Conservation (phyloP, 2,329 filamentous ascomycete species). For the Orbilia brochopaga region DNA sequence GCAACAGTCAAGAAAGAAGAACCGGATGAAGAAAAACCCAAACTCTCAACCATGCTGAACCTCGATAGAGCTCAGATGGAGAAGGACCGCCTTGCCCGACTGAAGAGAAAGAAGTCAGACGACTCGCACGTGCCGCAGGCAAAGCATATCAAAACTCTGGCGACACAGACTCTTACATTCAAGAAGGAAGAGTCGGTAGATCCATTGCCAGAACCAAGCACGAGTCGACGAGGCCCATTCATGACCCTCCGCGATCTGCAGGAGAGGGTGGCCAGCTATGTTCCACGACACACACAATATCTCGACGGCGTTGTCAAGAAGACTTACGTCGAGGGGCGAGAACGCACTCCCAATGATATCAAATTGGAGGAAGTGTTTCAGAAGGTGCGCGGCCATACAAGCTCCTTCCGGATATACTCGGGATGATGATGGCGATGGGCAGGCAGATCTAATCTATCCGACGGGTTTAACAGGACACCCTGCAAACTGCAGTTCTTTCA, state of each 20-base stretch:
- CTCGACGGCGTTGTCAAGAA: constrained; percentile 74
- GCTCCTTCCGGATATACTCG: constrained; percentile 13
- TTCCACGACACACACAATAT: constrained; percentile 58
- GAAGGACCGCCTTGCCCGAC: constrained; percentile 75
- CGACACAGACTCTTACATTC: constrained; percentile 13
- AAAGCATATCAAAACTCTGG: constrained; percentile 38
- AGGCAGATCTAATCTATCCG: constrained; percentile 9
- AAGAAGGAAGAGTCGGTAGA: constrained; percentile 35
- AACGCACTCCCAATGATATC: constrained; percentile 72
- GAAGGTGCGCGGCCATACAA: constrained; percentile 57
- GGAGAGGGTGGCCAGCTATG: constrained; percentile 39
- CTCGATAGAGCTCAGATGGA: constrained; percentile 86
- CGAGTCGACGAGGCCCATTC: constrained; percentile 38
- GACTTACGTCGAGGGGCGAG: constrained; percentile 73
- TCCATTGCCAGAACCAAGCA: constrained; percentile 48
- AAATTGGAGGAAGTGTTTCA: constrained; percentile 87
- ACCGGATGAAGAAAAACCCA: constrained; percentile 19
- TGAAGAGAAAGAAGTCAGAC: constrained; percentile 55
- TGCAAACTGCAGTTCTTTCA: constrained; percentile 80
- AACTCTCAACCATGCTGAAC: constrained; percentile 55
- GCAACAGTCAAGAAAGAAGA: constrained; percentile 7
- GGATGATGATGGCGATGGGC: constrained; percentile 6
- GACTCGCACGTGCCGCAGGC: constrained; percentile 60
- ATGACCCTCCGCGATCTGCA: constrained; percentile 34
- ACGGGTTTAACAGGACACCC: constrained; percentile 59